Conservation (phyloP, 495 filamentous ascomycete genomes). For the Haplographium delicatum region DNA sequence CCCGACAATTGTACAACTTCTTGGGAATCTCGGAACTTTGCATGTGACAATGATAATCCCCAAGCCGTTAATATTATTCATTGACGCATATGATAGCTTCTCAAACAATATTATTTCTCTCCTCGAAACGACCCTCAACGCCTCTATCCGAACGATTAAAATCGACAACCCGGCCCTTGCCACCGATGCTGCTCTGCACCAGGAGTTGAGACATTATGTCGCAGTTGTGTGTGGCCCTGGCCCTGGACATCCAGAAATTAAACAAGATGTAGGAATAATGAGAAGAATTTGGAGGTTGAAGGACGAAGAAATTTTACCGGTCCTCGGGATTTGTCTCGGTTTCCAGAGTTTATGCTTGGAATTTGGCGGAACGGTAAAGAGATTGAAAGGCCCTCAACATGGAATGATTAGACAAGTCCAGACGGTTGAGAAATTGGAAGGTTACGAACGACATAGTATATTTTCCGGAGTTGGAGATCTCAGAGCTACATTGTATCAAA, state of each 20-base stretch:
- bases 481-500: conserved; percentile 83
- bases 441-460: conserved; percentile 28
- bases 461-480: conserved; percentile 50
- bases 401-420: conserved; percentile 66
- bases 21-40: neutral
- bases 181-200: conserved; percentile 27
- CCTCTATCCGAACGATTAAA: conserved; percentile 62
- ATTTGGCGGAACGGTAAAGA: conserved; percentile 59
- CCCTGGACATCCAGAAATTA: conserved; percentile 57
- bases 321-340: conserved; percentile 87
- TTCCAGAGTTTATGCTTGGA: conserved; percentile 76
- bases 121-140: conserved; percentile 58
- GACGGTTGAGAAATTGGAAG: conserved; percentile 37
- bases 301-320: conserved; percentile 55
- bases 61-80: conserved; percentile 58
- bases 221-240: conserved; percentile 79
- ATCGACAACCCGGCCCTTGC: conserved; percentile 50
- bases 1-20: neutral
- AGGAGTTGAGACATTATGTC: conserved; percentile 54
- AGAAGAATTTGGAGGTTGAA: conserved; percentile 66
- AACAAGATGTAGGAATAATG: conserved; percentile 73
- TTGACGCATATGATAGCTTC: conserved; percentile 96
- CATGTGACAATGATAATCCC: conserved; percentile 16
- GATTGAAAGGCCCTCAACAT: conserved; percentile 66
- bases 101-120: conserved; percentile 86